Conservation (phyloP, 2,329 filamentous ascomycete genomes). For the Aspergillus aculeatus region DNA sequence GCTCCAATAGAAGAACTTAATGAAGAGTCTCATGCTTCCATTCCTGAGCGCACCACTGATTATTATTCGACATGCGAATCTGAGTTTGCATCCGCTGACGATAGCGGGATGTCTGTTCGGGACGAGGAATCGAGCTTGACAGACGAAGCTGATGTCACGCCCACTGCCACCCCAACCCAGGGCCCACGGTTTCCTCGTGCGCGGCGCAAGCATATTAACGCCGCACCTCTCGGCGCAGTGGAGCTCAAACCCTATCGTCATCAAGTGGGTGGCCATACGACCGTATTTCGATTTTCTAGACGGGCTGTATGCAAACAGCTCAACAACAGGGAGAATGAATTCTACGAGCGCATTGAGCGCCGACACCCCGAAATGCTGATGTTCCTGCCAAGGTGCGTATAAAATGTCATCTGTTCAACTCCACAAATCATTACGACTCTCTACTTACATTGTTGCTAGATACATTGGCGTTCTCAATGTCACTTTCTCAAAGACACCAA, state of each 20-base stretch:
- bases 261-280: constrained; percentile 95
- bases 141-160: constrained; percentile 53
- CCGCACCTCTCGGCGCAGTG: constrained; percentile 75
- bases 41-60: constrained; percentile 39
- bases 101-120: constrained; percentile 41
- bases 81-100: constrained; percentile 44
- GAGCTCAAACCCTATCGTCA: constrained; percentile 96
- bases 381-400: constrained; percentile 77
- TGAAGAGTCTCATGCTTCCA: constrained; percentile 36
- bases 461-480: constrained; percentile 98
- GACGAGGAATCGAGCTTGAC: constrained; percentile 56
- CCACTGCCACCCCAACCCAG: constrained; percentile 46
- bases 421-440: neutral
- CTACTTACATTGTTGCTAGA: constrained; percentile 47
- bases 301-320: constrained; percentile 96
- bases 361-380: constrained; percentile 85
- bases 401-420: constrained; percentile 14
- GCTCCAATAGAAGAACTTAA: constrained; percentile 39
- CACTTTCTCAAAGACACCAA: constrained; percentile 81
- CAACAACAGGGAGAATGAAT: constrained; percentile 97
- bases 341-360: constrained; percentile 93
- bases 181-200: constrained; percentile 25
- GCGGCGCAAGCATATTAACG: constrained; percentile 29
- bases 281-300: constrained; percentile 91
- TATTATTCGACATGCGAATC: constrained; percentile 46